Evolutionary conservation across 139 green algal genomes (phyloP).

Genomic region (Volvox africanus): DNA sequence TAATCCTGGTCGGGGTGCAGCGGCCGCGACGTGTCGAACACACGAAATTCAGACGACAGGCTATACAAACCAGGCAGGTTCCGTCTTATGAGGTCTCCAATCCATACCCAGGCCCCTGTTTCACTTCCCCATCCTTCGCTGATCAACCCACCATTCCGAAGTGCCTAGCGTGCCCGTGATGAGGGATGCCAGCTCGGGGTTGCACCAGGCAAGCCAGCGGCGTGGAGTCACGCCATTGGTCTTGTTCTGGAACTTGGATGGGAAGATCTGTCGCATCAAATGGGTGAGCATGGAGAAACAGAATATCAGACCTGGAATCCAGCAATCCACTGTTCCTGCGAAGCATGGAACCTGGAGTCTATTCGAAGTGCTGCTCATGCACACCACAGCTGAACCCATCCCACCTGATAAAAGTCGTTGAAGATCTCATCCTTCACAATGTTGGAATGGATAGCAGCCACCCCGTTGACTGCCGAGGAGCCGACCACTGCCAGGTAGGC

Average conservation of each 20-base stretch:
- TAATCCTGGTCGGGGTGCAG: conserved; percentile 62
- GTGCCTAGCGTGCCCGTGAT: conserved; percentile 91
- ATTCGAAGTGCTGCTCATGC: no score
- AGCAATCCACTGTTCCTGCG: no score
- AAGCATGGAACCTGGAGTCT: no score
- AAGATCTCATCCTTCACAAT: conserved; percentile 93
- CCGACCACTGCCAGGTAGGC: conserved; percentile 94
- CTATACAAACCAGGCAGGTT: no score
- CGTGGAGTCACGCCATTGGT: conserved; percentile 98
- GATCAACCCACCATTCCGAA: conserved; percentile 6
- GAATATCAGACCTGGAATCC: no score
- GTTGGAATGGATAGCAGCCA: conserved; percentile 95
- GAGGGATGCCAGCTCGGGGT: conserved; percentile 88
- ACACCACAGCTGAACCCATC: no score
- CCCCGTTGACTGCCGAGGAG: conserved; percentile 93
- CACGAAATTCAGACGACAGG: background rate
- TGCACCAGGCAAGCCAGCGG: conserved; percentile 98
- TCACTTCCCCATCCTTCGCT: no score
- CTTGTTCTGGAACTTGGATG: conserved; percentile 97
- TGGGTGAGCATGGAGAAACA: no score
- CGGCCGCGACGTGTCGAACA: background rate
- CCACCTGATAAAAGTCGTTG: conserved; percentile 78
- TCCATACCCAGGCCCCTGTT: no score
- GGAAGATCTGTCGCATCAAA: conserved; percentile 57
- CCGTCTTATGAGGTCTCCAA: no score